phyloP scores from a whole-genome alignment of 192 early-diverging fungal genomes.

The Umbelopsis ramanniana region DNA sequence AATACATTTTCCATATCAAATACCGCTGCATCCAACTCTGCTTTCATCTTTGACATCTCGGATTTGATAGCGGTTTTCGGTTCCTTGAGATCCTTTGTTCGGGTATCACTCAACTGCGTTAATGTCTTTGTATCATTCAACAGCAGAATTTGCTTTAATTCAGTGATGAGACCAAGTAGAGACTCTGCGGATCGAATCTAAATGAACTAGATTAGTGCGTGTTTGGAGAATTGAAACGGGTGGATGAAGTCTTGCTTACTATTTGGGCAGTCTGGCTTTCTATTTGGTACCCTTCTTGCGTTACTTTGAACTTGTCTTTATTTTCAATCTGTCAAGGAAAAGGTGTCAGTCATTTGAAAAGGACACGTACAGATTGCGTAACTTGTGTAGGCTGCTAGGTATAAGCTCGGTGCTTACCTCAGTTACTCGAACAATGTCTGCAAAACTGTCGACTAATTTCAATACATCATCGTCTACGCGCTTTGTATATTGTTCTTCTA shows the following conservation, averaged over 20 bases:
- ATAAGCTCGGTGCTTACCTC: conserved; percentile 33
- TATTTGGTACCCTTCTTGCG: conserved; percentile 62
- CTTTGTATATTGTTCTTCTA: conserved; percentile 59
- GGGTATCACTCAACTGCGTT: conserved; percentile 38
- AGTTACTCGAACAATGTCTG: conserved; percentile 54
- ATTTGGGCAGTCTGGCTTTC: conserved; percentile 58
- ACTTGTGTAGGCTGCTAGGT: background rate
- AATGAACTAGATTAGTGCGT: background rate
- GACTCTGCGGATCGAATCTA: conserved; percentile 54
- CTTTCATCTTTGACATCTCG: conserved; percentile 41
- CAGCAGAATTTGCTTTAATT: conserved; percentile 54
- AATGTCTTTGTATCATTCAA: conserved; percentile 56
- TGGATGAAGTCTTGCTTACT: conserved; percentile 27
- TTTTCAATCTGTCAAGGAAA: conserved; percentile 33
- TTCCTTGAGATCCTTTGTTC: conserved; percentile 41
- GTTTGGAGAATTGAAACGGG: background rate
- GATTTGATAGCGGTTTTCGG: conserved; percentile 51
- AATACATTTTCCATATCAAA: conserved; percentile 53
- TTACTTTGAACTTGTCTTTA: conserved; percentile 60
- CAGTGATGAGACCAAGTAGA: conserved; percentile 50
- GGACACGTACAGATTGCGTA: background rate
- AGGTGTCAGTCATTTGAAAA: background rate
- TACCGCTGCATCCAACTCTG: conserved; percentile 48
- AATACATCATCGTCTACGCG: conserved; percentile 52
- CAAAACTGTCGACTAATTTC: conserved; percentile 57